phyloP scores from a whole-genome alignment of 1,284 basidiomycete genomes.

The Naganishia sp. region DNA sequence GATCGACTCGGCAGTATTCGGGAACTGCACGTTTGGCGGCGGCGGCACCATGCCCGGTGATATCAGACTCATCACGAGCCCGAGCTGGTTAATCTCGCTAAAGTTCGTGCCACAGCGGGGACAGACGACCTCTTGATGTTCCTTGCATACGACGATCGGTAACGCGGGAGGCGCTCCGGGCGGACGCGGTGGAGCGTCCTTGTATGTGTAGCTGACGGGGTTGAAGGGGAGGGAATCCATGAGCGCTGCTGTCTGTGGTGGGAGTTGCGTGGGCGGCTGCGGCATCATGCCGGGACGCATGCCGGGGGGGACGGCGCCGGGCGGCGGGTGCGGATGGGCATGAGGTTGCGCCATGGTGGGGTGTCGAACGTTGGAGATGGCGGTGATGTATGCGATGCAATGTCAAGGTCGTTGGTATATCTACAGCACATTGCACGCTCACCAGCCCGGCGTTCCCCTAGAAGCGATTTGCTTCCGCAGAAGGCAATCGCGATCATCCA shows the following conservation, averaged over 20 bases:
- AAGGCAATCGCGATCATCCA: background rate
- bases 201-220: constrained; percentile 30
- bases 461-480: constrained; percentile 1
- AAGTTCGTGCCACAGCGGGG: constrained; percentile 30
- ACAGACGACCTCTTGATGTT: constrained; percentile 35
- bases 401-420: background rate
- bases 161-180: constrained; percentile 30
- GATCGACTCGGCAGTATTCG: constrained; percentile 32
- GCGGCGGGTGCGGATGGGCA: constrained; percentile 31
- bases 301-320: constrained; percentile 23
- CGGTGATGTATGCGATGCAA: background rate
- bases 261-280: constrained; percentile 30
- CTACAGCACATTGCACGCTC: background rate
- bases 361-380: background rate
- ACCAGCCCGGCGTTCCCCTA: background rate
- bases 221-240: constrained; percentile 33
- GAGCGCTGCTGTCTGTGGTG: constrained; percentile 33
- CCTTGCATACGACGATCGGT: constrained; percentile 32
- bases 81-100: constrained; percentile 33
- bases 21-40: constrained; percentile 32
- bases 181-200: constrained; percentile 31
- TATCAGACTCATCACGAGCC: constrained; percentile 33
- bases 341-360: constrained; percentile 28
- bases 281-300: constrained; percentile 31
- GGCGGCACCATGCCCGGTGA: constrained; percentile 31